Conservation (phyloP, 129 eudicot genomes). For the Erigeron canadensis region DNA sequence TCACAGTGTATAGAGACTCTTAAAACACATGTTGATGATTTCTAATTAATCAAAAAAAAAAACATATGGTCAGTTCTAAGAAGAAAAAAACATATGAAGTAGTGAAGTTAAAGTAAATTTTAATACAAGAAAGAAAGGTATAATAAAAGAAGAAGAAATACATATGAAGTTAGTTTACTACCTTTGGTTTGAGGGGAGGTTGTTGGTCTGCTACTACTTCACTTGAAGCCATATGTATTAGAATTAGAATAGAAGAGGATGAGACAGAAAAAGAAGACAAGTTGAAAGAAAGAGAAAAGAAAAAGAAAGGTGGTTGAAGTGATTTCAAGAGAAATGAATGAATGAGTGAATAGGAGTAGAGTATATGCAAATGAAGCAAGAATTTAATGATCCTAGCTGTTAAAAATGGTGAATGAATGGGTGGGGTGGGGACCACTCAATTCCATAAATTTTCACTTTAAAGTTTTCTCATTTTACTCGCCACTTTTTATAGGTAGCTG, state of each 20-base stretch:
- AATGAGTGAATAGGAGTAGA: too few species aligned
- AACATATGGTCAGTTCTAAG: neutral
- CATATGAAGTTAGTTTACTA: too few species aligned
- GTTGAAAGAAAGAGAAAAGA: constrained; percentile 13
- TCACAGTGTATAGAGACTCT: constrained; percentile 74
- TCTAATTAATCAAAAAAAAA: neutral
- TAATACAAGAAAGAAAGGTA: too few species aligned
- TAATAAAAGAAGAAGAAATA: too few species aligned
- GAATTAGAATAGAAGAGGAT: neutral
- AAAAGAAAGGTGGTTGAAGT: neutral
- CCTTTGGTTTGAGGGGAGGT: constrained; percentile 30
- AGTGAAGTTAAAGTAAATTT: neutral
- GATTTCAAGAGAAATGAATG: neutral
- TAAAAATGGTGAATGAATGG: too few species aligned
- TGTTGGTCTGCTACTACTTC: constrained; percentile 33
- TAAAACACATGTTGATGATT: constrained; percentile 46
- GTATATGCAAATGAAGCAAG: too few species aligned
- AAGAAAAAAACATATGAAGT: neutral
- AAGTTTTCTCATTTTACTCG: too few species aligned
- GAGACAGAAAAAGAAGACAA: neutral
- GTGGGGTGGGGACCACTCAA: too few species aligned
- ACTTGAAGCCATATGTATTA: constrained; percentile 33
- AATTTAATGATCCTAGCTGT: too few species aligned
- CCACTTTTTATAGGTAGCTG: too few species aligned
- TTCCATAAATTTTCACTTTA: too few species aligned